Conservation (phyloP, 495 filamentous ascomycete genomes). For the Penicillium argentinense region DNA sequence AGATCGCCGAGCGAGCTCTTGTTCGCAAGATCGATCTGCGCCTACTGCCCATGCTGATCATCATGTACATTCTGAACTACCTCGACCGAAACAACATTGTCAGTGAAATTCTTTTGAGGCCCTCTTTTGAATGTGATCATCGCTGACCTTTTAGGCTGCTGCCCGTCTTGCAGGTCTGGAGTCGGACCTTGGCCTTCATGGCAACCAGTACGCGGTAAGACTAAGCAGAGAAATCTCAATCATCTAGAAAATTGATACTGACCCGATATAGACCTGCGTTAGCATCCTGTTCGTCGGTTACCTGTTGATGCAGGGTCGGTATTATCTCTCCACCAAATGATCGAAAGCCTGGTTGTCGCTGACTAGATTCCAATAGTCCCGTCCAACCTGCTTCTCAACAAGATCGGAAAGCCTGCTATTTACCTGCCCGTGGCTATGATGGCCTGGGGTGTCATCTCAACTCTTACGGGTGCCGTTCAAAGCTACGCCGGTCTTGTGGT, state of each 20-base stretch:
- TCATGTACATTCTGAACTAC: slow-evolving; percentile 84
- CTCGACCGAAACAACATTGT: slow-evolving; percentile 67
- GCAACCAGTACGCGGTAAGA: slow-evolving; percentile 43
- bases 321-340: slow-evolving; percentile 8
- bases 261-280: slow-evolving; percentile 50
- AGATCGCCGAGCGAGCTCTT: slow-evolving; percentile 47
- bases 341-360: not conserved
- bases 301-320: slow-evolving; percentile 49
- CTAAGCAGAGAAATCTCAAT: no score
- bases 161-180: slow-evolving; percentile 54
- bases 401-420: slow-evolving; percentile 55
- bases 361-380: slow-evolving; percentile 22
- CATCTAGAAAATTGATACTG: no score
- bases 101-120: slow-evolving; percentile 2
- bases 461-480: slow-evolving; percentile 55
- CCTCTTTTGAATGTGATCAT: not conserved
- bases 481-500: slow-evolving; percentile 63
- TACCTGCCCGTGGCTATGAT: slow-evolving; percentile 68
- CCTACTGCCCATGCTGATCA: slow-evolving; percentile 59
- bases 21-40: slow-evolving; percentile 65
- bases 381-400: slow-evolving; percentile 48
- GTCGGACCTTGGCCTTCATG: slow-evolving; percentile 46
- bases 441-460: slow-evolving; percentile 72
- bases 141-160: slow-evolving; percentile 29
- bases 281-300: slow-evolving; percentile 75